A percentile compares a stretch with the other conserved stretches of the same genome.
Conservation (phyloP, 2,329 filamentous ascomycete species). For the Hymenoscyphus scutula region DNA sequence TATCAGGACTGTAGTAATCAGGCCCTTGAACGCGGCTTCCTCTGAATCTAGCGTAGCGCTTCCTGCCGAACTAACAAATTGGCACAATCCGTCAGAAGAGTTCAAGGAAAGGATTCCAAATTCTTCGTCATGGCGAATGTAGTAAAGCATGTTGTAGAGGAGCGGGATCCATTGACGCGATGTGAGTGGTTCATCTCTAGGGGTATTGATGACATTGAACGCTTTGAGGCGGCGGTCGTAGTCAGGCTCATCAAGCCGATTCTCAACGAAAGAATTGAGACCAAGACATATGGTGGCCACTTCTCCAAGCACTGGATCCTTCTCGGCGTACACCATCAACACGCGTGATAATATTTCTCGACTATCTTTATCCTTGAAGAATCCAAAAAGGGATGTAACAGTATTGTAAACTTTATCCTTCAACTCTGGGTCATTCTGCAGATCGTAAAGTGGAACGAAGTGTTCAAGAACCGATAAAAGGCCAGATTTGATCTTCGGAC, state of each 20-base stretch:
- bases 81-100: conserved; percentile 75
- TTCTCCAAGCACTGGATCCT: conserved; percentile 57
- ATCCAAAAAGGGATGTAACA: conserved; percentile 79
- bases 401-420: conserved; percentile 68
- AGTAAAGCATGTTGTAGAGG: conserved; percentile 85
- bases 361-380: conserved; percentile 80
- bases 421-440: conserved; percentile 55
- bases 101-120: conserved; percentile 78
- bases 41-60: conserved; percentile 41
- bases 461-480: conserved; percentile 77
- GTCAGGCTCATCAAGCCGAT: conserved; percentile 79
- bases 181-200: conserved; percentile 58
- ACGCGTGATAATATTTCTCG: conserved; percentile 72
- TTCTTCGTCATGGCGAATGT: conserved; percentile 82
- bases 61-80: conserved; percentile 67
- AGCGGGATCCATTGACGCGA: conserved; percentile 81
- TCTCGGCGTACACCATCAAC: conserved; percentile 65
- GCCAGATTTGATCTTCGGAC: conserved; percentile 76
- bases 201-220: conserved; percentile 68
- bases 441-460: conserved; percentile 67
- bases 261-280: conserved; percentile 74
- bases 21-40: conserved; percentile 50
- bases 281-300: conserved; percentile 71
- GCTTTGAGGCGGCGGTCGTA: conserved; percentile 78
- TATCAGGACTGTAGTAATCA: conserved; percentile 65